These are phyloP conservation scores for Candolleomyces aberdarensis DNA, from an alignment of 768 basidiomycete genomes.

Conservation along the genomic window DNA sequence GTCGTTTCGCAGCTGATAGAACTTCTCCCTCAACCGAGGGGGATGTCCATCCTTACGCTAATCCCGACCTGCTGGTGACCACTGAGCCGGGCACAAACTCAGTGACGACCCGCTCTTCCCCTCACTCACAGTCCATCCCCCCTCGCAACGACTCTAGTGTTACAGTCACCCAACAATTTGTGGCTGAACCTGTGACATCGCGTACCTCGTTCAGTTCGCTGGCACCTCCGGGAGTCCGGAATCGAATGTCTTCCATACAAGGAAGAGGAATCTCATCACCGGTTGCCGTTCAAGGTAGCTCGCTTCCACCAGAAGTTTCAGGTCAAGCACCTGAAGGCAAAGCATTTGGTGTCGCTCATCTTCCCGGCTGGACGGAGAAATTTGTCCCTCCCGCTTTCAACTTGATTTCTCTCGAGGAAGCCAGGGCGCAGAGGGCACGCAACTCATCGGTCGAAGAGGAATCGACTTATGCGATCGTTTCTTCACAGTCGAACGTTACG, in stretches of 20 bases:
- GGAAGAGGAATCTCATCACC: slow-evolving; percentile 59
- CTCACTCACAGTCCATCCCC: slow-evolving; percentile 21
- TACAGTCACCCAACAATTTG: slow-evolving; percentile 46
- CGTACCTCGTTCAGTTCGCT: slow-evolving; percentile 5
- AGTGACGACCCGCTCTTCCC: slow-evolving; percentile 19
- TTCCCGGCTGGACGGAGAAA: slow-evolving; percentile 54
- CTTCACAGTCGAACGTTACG: slow-evolving; percentile 13
- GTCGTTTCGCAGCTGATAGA: slow-evolving; percentile 11
- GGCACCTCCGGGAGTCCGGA: background rate
- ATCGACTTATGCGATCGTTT: slow-evolving; percentile 16
- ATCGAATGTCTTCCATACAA: slow-evolving; percentile 34
- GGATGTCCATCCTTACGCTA: slow-evolving; percentile 72
- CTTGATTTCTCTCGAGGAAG: slow-evolving; percentile 77
- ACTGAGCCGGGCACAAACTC: slow-evolving; percentile 23
- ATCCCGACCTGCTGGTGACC: slow-evolving; percentile 56
- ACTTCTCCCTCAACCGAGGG: slow-evolving; percentile 27
- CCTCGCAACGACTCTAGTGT: slow-evolving; percentile 48
- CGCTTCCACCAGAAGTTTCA: slow-evolving; percentile 20
- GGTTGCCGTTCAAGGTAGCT: slow-evolving; percentile 36
- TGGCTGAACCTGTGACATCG: slow-evolving; percentile 26
- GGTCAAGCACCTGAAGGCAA: slow-evolving; percentile 19
- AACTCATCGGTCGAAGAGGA: slow-evolving; percentile 32
- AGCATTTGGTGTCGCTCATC: slow-evolving; percentile 25
- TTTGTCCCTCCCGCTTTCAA: slow-evolving; percentile 48
- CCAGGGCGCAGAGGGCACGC: slow-evolving; percentile 66